Evolutionary conservation across 2,329 filamentous ascomycete genomes (phyloP).

Genomic region (Metarhizium humberi): DNA sequence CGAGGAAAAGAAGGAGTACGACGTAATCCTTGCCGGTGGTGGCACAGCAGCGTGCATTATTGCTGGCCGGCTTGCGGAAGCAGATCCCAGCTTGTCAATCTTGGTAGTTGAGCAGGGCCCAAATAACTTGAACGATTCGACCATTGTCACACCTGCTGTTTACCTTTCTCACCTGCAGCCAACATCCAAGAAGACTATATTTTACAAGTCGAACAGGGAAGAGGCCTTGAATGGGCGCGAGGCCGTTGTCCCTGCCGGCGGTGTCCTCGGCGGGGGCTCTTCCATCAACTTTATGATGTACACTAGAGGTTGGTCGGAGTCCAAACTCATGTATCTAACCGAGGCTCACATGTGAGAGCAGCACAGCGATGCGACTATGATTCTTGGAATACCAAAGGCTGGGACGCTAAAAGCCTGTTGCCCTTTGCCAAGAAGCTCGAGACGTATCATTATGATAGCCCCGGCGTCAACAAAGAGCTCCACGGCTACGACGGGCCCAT

Average conservation of each 20-base stretch:
- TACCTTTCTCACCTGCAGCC: conserved; percentile 13
- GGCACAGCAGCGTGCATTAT: conserved; percentile 18
- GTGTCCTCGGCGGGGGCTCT: conserved; percentile 22
- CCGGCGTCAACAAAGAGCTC: conserved; percentile 26
- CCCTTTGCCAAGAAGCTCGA: conserved; percentile 36
- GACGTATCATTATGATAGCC: conserved; percentile 34
- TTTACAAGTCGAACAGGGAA: conserved; percentile 15
- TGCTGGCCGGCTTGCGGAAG: conserved; percentile 16
- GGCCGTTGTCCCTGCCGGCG: conserved; percentile 14
- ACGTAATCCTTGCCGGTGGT: conserved; percentile 16
- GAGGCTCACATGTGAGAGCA: conserved; percentile 5
- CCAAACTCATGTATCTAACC: no score
- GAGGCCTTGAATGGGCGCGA: conserved; percentile 14
- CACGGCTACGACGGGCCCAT: conserved; percentile 49
- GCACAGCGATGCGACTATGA: conserved; percentile 23
- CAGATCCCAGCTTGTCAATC: conserved; percentile 16
- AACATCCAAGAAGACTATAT: conserved; percentile 11
- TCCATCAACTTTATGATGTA: conserved; percentile 25
- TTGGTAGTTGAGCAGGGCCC: conserved; percentile 18
- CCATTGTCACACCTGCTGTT: conserved; percentile 15
- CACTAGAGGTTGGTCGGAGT: conserved; percentile 11
- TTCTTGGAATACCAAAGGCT: conserved; percentile 24
- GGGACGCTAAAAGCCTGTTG: conserved; percentile 21
- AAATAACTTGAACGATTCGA: conserved; percentile 16
- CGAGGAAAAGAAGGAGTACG: conserved; percentile 9